Evolutionary conservation across 164 flowering plant species (phyloP), one percentile per base, ranked within the genome.

Genomic region (Protea cynaroides): DNA sequence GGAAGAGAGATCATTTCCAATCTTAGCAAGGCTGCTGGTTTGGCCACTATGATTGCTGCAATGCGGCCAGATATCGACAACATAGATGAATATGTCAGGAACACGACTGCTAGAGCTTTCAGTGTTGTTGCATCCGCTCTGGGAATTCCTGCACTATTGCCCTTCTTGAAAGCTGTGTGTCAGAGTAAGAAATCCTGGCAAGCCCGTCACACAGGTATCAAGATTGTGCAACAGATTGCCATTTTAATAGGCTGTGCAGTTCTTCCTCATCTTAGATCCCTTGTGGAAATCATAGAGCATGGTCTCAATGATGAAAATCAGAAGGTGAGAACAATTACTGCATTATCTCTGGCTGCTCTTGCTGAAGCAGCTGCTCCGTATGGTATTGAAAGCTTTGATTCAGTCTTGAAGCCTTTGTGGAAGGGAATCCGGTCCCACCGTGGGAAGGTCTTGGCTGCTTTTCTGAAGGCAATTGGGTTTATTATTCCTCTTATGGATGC

Each of bases 151-250:
- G 97, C 97, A 0, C 80, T 94, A 8, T 69, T 91, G 68, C 99
- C 99, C 3, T 94, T 94, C 66, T 72, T 94, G 80, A 94, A 88
- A 72, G 99, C 97, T 58, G 97, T 94, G 21, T 94, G 97, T 76
- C 99, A 94, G 78, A 94, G 99, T 77, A 94, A 91, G 83, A 94
- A 94, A 62, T 92, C 99, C 15, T 91, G 99, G 99, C 99, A 94
- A 75, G 99, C 99, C 56, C 83, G 96, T 54, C 99, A 94, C 77
- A 94, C 99, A 7, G 99, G 97, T 25, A 91, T 94, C 61, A 91
- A 91, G 79, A 91, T 91, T 69, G 97, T 91, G 34, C 97, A 91
- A 80, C 97, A 94, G 82, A 94, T 94, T 73, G 99, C 99, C 21
- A 94, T 94, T 69, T 77, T 94, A 59, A 94, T 91, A 58, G 99